phyloP scores from a whole-genome alignment of 148 eudicot genomes.

The Bassia scoparia region DNA sequence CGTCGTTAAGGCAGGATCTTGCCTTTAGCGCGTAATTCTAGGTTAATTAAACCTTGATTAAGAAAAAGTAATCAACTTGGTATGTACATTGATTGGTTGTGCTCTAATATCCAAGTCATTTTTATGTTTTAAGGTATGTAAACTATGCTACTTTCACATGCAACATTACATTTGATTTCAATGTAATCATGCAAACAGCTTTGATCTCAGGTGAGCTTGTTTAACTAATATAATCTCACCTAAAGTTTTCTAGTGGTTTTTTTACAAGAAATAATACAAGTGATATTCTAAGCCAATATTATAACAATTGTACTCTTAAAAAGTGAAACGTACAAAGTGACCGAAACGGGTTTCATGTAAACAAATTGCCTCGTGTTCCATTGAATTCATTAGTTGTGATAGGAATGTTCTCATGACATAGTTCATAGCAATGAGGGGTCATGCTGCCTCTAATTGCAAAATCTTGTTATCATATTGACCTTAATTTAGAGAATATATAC shows the following conservation, averaged over 20 bases:
- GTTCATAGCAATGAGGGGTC: no score
- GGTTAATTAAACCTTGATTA: constrained; percentile 20
- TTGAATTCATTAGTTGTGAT: no score
- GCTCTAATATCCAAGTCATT: constrained; percentile 10
- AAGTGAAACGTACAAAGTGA: no score
- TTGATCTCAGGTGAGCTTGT: constrained; percentile 23
- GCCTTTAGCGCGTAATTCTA: constrained; percentile 35
- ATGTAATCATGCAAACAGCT: constrained; percentile 22
- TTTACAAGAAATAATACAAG: no score
- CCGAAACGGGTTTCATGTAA: no score
- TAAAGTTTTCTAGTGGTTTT: neutral
- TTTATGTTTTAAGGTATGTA: neutral
- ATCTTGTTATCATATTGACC: no score
- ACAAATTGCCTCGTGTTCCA: no score
- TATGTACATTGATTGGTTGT: constrained; percentile 4
- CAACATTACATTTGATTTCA: constrained; percentile 18
- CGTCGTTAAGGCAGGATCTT: constrained; percentile 44
- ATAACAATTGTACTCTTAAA: no score
- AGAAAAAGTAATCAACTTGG: constrained; percentile 2
- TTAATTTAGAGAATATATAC: no score
- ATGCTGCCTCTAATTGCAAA: no score
- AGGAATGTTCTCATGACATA: no score
- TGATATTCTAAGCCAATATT: no score
- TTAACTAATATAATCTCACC: constrained; percentile 8
- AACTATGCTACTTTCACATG: constrained; percentile 6